Base-by-base conservation (phyloP, 1,284 basidiomycete species). In the Cryptococcus jaspeensis region DNA sequence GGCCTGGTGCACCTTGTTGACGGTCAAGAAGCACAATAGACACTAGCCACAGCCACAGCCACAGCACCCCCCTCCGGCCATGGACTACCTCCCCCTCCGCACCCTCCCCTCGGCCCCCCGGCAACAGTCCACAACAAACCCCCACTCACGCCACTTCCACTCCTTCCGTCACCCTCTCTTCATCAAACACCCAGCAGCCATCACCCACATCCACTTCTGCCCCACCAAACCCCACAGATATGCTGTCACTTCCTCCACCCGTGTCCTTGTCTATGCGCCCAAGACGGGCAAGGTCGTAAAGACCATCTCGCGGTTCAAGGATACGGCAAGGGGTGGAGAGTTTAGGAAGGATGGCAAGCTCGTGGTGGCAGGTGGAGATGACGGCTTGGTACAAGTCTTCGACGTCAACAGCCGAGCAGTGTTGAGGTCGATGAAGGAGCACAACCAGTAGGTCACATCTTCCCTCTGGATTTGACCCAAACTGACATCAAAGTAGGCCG, bases 251-350 rank as follows among this genome's bases (percentile, higher is more conserved):
- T 89, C 93, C 1, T 93, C 92, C 0, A 91, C 93, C 0, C 83
- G 94, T 59, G 87, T 99, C 1, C 90, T 99, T 76, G 90, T 99
- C 72, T 98, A 98, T 78, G 92, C 92, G 16, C 92, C 93, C 36
- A 86, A 90, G 59, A 98, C 94, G 8, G 91, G 94, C 75, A 92
- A 94, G 75, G 87, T 97, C 41, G 89, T 88, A 16, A 99, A 99
- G 81, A 96, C 92, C 0, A 93, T 99, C 59, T 89, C 92, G 28
- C 82, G 96, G 36, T 99, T 99, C 80, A 96, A 96, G 76, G 95
- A 98, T 71, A 88, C 95, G 35, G 94, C 94, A 1, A 82, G 93
- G 57, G 88, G 89, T 65, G 93, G 87, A 13, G 84, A 84, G 67
- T 92, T 97, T 58, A 84, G 96, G 53, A 84, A 83, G 51, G 96